Evolutionary conservation across 768 basidiomycete species (phyloP).

Genomic region (Kwoniella dejecticola): DNA sequence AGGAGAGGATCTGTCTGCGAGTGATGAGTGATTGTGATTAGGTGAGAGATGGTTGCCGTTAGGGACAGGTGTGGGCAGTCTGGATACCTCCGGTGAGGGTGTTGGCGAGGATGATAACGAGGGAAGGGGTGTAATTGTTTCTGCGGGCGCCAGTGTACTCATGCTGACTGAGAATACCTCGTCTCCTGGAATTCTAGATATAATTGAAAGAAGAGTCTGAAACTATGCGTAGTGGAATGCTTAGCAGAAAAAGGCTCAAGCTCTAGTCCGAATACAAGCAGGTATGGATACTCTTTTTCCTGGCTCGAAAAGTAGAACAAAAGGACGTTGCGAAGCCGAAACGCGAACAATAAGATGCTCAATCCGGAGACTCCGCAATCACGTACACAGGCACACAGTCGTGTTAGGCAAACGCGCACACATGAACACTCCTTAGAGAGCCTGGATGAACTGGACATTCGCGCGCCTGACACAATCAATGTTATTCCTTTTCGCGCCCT

Average conservation of each 20-base stretch:
- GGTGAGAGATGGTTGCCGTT: slow-evolving; percentile 10
- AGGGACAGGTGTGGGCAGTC: slow-evolving; percentile 17
- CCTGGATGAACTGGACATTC: too few species aligned
- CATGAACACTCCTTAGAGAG: not conserved
- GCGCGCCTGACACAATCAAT: slow-evolving; percentile 8
- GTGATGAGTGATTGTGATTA: not conserved
- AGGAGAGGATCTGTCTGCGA: not conserved
- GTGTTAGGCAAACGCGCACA: not conserved
- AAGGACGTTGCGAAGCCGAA: not conserved
- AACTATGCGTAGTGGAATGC: too few species aligned
- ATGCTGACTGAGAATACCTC: slow-evolving; percentile 1
- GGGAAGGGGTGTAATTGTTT: slow-evolving; percentile 7
- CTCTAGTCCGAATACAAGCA: too few species aligned
- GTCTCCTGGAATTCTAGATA: too few species aligned
- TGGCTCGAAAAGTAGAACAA: slow-evolving; percentile 8
- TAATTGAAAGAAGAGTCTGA: too few species aligned
- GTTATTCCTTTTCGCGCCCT: slow-evolving; percentile 15
- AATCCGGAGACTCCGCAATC: not conserved
- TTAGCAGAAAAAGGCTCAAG: too few species aligned
- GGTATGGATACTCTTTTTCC: too few species aligned
- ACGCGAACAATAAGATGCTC: not conserved
- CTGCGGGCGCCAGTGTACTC: not conserved
- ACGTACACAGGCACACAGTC: not conserved
- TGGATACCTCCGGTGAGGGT: slow-evolving; percentile 18
- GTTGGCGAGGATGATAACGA: slow-evolving; percentile 17